phyloP scores from a whole-genome alignment of 768 basidiomycete species.

The Fibroporia radiculosa region DNA sequence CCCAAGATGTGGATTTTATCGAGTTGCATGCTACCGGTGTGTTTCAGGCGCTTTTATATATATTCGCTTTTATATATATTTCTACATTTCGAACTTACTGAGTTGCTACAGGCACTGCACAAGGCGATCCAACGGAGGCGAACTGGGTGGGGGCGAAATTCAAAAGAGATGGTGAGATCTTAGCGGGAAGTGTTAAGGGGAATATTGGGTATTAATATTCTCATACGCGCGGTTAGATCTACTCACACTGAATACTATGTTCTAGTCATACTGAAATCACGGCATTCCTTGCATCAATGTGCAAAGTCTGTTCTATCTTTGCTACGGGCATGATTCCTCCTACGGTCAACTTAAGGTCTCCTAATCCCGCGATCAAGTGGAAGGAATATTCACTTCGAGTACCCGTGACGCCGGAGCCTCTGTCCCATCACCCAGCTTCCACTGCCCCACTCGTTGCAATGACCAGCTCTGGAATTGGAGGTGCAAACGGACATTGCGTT shows the following conservation, averaged over 20 bases:
- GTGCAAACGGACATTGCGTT: constrained; percentile 35
- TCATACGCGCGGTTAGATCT: not conserved
- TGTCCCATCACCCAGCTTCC: constrained; percentile 16
- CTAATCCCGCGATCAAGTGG: constrained; percentile 35
- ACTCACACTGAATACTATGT: not conserved
- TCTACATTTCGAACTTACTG: not conserved
- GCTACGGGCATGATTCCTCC: constrained; percentile 30
- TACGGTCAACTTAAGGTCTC: constrained; percentile 27
- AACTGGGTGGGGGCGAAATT: constrained; percentile 40
- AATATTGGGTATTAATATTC: constrained; percentile 32
- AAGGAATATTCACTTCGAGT: constrained; percentile 29
- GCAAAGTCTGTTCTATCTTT: constrained; percentile 35
- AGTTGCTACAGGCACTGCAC: constrained; percentile 26
- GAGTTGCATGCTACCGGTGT: constrained; percentile 46
- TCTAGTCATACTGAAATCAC: constrained; percentile 33
- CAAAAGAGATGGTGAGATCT: constrained; percentile 23
- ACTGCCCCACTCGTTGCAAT: constrained; percentile 29
- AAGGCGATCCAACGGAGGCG: constrained; percentile 43
- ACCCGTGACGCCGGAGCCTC: constrained; percentile 22
- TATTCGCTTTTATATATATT: not conserved
- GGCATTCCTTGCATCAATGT: constrained; percentile 37
- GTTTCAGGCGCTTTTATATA: not conserved
- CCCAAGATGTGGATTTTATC: constrained; percentile 38
- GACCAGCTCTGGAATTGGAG: constrained; percentile 37
- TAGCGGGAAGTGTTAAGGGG: constrained; percentile 39